Base-by-base conservation (phyloP, 331 rosid species). In the Acacia concinna region DNA sequence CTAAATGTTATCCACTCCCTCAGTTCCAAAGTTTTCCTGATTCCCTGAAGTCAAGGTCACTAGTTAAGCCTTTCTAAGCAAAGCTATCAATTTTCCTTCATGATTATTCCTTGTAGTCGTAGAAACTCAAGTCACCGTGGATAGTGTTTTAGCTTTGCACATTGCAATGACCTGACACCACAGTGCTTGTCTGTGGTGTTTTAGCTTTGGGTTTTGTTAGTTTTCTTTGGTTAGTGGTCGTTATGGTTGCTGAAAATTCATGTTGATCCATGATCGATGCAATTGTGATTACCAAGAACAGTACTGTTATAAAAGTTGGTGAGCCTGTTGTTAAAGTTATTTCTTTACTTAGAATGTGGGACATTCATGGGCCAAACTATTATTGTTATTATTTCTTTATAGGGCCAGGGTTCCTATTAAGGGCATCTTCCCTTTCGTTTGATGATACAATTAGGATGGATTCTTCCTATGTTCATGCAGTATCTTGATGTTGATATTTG, bases 391-490 rank as follows among this genome's bases (percentile, higher is more conserved):
- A 4, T 14, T 59, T 62, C 3, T 31, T 31, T 62, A 15, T 31
- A 6, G 68, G 23, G 68, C 4, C 5, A 20, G 43, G 43, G 25
- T 14, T 64, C 44, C 70, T 64, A 14, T 30, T 32, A 31, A 20
- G 69, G 43, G 8, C 2, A n/a, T 51, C 68, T 68, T 68, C n/a
- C n/a, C 73, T 68, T 68, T 68, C 40, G 51, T 37, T 35, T 74
- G 59, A 70, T 69, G 69, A 30, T 32, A 69, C 20, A 31, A 49
- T 37, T 43, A 25, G 54, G 31, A 37, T 21, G 7, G 15, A 57
- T 25, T 41, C 65, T 82, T 49, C 40, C 47, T 27, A 27, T 59
- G 66, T 11, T 23, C 9, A 12, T 25, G 40, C 11, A 18, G 62
- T 13, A 52, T 37, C 40, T 62, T 62, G 67, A 60, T 60, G 37